These are phyloP conservation scores for Aspergillus versicolor DNA, from an alignment of 2,329 filamentous ascomycete genomes.

Conservation along the genomic window DNA sequence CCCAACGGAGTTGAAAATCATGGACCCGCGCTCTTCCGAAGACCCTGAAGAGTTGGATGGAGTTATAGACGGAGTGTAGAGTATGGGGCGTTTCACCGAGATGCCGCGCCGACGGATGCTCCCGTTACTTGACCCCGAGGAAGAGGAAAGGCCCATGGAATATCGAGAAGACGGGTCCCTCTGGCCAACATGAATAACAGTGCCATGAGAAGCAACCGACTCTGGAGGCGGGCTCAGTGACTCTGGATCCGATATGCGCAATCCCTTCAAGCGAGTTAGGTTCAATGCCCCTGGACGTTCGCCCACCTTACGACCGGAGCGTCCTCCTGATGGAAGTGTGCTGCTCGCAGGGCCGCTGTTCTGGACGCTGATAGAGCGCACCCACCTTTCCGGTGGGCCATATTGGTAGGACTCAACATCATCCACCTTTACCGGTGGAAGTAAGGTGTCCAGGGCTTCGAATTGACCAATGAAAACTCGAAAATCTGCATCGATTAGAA, in stretches of 20 bases:
- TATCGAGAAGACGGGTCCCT: constrained; percentile 29
- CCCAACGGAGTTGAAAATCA: constrained; percentile 18
- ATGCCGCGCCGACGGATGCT: constrained; percentile 19
- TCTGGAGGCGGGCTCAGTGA: constrained; percentile 25
- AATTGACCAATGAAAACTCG: constrained; percentile 59
- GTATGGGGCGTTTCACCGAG: constrained; percentile 27
- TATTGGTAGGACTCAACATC: constrained; percentile 61
- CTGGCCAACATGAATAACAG: constrained; percentile 34
- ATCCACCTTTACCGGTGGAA: constrained; percentile 52
- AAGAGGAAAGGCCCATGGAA: constrained; percentile 33
- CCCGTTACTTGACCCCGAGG: constrained; percentile 30
- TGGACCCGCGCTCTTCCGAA: constrained; percentile 16
- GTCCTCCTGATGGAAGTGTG: constrained; percentile 41
- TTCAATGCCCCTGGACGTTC: constrained; percentile 20
- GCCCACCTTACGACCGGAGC: constrained; percentile 34
- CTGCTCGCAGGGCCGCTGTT: constrained; percentile 31
- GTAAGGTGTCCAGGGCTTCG: constrained; percentile 55
- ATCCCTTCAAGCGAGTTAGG: constrained; percentile 25
- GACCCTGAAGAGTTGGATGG: constrained; percentile 30
- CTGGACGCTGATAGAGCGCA: constrained; percentile 37
- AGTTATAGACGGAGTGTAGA: constrained; percentile 35
- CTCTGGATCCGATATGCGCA: constrained; percentile 19
- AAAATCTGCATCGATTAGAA: constrained; percentile 57
- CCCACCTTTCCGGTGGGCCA: constrained; percentile 56
- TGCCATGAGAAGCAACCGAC: constrained; percentile 35